Evolutionary conservation across 2,329 filamentous ascomycete genomes (phyloP), one percentile per base, ranked within the genome.

Genomic region (Zasmidium citrigriseum): DNA sequence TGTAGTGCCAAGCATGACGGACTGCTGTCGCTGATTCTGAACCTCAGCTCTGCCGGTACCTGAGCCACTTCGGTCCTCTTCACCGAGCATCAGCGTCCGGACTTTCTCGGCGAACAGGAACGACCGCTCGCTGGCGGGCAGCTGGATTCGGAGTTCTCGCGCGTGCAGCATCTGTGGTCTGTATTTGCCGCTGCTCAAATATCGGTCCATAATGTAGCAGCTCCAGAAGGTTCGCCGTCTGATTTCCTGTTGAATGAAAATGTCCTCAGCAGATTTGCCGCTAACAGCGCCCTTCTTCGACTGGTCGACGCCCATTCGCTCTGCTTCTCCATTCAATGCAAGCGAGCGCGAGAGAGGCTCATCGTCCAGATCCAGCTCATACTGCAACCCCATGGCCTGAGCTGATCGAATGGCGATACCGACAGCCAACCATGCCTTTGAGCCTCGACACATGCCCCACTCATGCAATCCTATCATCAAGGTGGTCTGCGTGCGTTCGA

Each of bases 381-480:
- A 84, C n/a, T 85, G 81, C 21, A 89, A 74, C 3, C 82, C 82
- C 57, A 89, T 77, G 1, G 81, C 81, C 58, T 87, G 85, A 2
- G 87, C 86, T 74, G 86, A 82, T 27, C 84, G 80, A 47, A 87
- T 75, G 1, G 79, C 76, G 12, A 73, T 83, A 3, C 86, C 86
- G 25, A 90, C 78, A 59, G 84, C 85, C 69, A 88, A 81, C 83
- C 87, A 91, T 14, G 87, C 86, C 44, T 82, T 82, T 20, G 82
- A 73, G 1, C 86, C 87, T 61, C 81, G 77, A 9, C 82, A 81
- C 70, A 87, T 86, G 11, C 85, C 86, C 87, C 88, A 90, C 62
- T 90, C 87, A 61, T 90, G 89, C 11, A 89, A 76, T 1, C 83
- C 86, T 7, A 91, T 78, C 87, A 91, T 90, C 10, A 91, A 77